These are phyloP conservation scores for Rosa hybrid DNA, from an alignment of 331 rosid species.

Conservation along the genomic window DNA sequence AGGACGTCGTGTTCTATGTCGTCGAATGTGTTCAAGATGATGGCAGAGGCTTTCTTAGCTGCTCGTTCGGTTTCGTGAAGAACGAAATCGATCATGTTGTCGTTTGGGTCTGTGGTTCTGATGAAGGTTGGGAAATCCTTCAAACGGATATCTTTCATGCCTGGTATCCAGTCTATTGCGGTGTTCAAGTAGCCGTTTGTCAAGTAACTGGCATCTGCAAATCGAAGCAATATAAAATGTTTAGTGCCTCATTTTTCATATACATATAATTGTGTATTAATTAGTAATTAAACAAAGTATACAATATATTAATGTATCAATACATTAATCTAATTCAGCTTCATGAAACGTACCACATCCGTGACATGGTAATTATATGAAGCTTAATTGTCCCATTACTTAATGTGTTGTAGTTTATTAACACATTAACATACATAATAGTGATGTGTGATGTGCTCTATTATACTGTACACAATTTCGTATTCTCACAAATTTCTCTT, in stretches of 20 bases:
- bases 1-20: slow-evolving; percentile 28
- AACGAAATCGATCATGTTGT: slow-evolving; percentile 11
- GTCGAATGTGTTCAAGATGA: slow-evolving; percentile 32
- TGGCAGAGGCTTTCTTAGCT: slow-evolving; percentile 26
- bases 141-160: slow-evolving; percentile 40
- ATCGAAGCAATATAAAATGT: background rate
- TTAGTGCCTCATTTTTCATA: background rate
- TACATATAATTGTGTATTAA: background rate
- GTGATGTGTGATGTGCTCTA: too few species aligned
- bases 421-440: too few species aligned
- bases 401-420: too few species aligned
- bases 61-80: slow-evolving; percentile 12
- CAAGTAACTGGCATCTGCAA: slow-evolving; percentile 27
- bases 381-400: too few species aligned
- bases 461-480: too few species aligned
- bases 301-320: too few species aligned
- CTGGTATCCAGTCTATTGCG: slow-evolving; percentile 40
- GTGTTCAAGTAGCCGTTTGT: slow-evolving; percentile 37
- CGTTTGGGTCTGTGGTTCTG: slow-evolving; percentile 35
- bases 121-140: slow-evolving; percentile 40
- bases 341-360: background rate
- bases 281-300: background rate
- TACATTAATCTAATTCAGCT: background rate
- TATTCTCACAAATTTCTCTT: too few species aligned
- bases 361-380: too few species aligned